Percentiles rank a stretch among this genome's conserved stretches.
Evolutionary conservation across 768 basidiomycete species (phyloP).

Genomic region (Boletus coccyginus): DNA sequence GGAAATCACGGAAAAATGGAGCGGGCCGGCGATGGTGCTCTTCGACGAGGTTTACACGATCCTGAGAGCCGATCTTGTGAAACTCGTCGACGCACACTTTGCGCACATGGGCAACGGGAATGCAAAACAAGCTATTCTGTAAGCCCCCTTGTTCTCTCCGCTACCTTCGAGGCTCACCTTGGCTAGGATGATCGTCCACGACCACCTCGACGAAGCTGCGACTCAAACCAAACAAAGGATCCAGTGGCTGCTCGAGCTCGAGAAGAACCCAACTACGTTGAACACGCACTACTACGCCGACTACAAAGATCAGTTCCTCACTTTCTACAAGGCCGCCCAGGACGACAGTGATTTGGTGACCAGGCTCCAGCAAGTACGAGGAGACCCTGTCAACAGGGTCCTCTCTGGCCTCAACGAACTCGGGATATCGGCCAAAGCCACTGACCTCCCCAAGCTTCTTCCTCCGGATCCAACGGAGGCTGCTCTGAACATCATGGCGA

Average conservation of each 20-base stretch:
- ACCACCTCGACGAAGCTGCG: slow-evolving; percentile 47
- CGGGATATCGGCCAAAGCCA: slow-evolving; percentile 34
- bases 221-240: slow-evolving; percentile 40
- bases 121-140: slow-evolving; percentile 49
- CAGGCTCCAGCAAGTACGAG: neutral
- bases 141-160: slow-evolving; percentile 7
- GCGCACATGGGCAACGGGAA: slow-evolving; percentile 48
- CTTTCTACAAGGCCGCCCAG: slow-evolving; percentile 41
- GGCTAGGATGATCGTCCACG: slow-evolving; percentile 46
- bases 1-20: slow-evolving; percentile 47
- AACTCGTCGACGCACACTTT: slow-evolving; percentile 51
- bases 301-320: slow-evolving; percentile 49
- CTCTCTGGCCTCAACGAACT: slow-evolving; percentile 10
- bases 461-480: slow-evolving; percentile 52
- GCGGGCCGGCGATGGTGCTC: slow-evolving; percentile 42
- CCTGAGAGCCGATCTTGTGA: slow-evolving; percentile 38
- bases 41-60: slow-evolving; percentile 39
- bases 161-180: neutral
- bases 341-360: slow-evolving; percentile 3
- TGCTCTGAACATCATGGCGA: slow-evolving; percentile 64
- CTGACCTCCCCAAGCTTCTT: slow-evolving; percentile 49
- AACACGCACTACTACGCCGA: slow-evolving; percentile 51
- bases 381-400: slow-evolving; percentile 28
- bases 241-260: slow-evolving; percentile 48
- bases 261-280: slow-evolving; percentile 48